These are phyloP conservation scores for Trichophyton verrucosum DNA, from an alignment of 2,329 filamentous ascomycete species.

Conservation along the genomic window DNA sequence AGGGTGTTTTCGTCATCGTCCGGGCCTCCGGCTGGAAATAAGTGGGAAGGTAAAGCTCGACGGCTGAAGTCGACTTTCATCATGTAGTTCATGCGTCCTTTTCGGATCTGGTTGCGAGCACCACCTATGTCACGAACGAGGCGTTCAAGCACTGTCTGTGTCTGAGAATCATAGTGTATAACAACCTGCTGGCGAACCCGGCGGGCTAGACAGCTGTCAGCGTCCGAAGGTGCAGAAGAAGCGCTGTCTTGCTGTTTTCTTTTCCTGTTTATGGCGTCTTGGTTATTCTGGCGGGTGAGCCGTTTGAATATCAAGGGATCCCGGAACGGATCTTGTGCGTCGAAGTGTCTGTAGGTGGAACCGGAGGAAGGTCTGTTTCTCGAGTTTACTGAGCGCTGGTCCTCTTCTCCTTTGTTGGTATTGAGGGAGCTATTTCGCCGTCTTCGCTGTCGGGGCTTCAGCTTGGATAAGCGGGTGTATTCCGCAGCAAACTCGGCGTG, in stretches of 20 bases:
- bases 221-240: neutral
- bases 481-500: slow-evolving; percentile 33
- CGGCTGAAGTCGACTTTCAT: slow-evolving; percentile 16
- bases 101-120: slow-evolving; percentile 71
- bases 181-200: slow-evolving; percentile 65
- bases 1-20: neutral
- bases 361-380: slow-evolving; percentile 1
- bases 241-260: slow-evolving; percentile 15
- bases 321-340: neutral
- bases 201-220: slow-evolving; percentile 36
- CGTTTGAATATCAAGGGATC: slow-evolving; percentile 9
- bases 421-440: slow-evolving; percentile 33
- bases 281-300: slow-evolving; percentile 7
- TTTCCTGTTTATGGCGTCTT: slow-evolving; percentile 21
- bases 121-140: slow-evolving; percentile 70
- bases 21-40: slow-evolving; percentile 1
- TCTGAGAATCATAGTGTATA: slow-evolving; percentile 83
- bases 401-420: slow-evolving; percentile 28
- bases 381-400: slow-evolving; percentile 1
- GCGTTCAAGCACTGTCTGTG: slow-evolving; percentile 70
- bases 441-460: slow-evolving; percentile 19
- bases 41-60: slow-evolving; percentile 8
- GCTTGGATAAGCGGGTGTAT: slow-evolving; percentile 25
- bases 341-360: neutral
- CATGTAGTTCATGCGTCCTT: slow-evolving; percentile 53